phyloP scores from a whole-genome alignment of 2,329 filamentous ascomycete genomes.

The Dactylellina parvicollis region DNA sequence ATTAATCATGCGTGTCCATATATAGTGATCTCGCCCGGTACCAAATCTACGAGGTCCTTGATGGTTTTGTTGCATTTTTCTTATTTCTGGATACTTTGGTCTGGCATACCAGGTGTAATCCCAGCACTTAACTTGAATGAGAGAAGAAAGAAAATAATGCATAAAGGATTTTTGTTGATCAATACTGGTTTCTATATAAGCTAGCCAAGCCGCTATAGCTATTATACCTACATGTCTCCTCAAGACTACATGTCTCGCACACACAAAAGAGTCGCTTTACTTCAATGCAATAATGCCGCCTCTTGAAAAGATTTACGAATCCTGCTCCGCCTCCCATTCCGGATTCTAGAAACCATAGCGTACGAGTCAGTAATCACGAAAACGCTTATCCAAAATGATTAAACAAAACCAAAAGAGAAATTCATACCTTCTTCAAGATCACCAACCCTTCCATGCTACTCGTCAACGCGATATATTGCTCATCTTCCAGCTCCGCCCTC shows the following conservation, averaged over 20 bases:
- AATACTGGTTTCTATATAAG: conserved; percentile 48
- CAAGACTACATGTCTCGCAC: conserved; percentile 5
- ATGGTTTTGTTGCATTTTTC: too few species aligned
- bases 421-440: conserved; percentile 82
- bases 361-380: neutral
- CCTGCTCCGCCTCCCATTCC: conserved; percentile 51
- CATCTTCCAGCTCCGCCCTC: conserved; percentile 94
- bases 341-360: conserved; percentile 32
- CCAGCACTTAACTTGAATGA: neutral
- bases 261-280: neutral
- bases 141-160: neutral
- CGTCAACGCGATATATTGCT: conserved; percentile 92
- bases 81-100: too few species aligned
- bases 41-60: too few species aligned
- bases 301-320: conserved; percentile 26
- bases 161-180: neutral
- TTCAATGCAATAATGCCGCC: neutral
- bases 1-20: too few species aligned
- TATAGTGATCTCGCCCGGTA: too few species aligned
- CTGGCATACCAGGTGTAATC: too few species aligned
- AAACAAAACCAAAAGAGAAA: neutral
- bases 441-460: conserved; percentile 93
- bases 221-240: conserved; percentile 53
- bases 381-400: too few species aligned
- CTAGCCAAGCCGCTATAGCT: conserved; percentile 31